phyloP scores from a whole-genome alignment of 2,329 filamentous ascomycete species.

The Phoma sp. region DNA sequence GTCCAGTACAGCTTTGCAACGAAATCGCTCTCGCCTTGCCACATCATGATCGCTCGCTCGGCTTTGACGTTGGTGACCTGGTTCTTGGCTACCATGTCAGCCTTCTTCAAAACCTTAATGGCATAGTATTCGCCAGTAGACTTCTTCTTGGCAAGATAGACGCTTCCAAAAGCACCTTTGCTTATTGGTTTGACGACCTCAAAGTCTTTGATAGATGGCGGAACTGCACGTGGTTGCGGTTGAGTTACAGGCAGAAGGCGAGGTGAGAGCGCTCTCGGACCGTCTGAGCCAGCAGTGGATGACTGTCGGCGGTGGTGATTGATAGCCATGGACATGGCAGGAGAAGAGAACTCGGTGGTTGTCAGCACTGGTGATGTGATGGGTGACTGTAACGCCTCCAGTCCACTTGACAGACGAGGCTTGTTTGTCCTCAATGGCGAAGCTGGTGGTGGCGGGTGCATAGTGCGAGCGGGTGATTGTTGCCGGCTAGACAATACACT shows the following conservation, averaged over 20 bases:
- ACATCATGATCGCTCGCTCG: slow-evolving; percentile 99
- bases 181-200: slow-evolving; percentile 99
- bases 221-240: slow-evolving; percentile 84
- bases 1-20: slow-evolving; percentile 99
- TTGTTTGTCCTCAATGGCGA: slow-evolving; percentile 88
- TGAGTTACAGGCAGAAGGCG: slow-evolving; percentile 78
- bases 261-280: slow-evolving; percentile 77
- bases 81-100: slow-evolving; percentile 99
- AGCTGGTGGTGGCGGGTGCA: slow-evolving; percentile 68
- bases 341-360: slow-evolving; percentile 81
- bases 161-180: slow-evolving; percentile 97
- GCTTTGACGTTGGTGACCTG: slow-evolving; percentile 99
- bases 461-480: slow-evolving; percentile 83
- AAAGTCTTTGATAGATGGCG: slow-evolving; percentile 98
- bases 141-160: slow-evolving; percentile 98
- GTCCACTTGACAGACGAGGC: slow-evolving; percentile 69
- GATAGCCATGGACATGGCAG: slow-evolving; percentile 63
- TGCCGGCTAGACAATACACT: slow-evolving; percentile 81
- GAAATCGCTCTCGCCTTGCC: slow-evolving; percentile 98
- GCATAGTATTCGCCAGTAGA: slow-evolving; percentile 98
- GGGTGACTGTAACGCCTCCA: slow-evolving; percentile 78
- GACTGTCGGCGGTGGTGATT: slow-evolving; percentile 88
- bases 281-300: slow-evolving; percentile 80
- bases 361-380: slow-evolving; percentile 89
- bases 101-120: slow-evolving; percentile 98